Evolutionary conservation across 2,329 filamentous ascomycete genomes (phyloP), one percentile per base, ranked within the genome.

Genomic region (Colletotrichum paranaense): DNA sequence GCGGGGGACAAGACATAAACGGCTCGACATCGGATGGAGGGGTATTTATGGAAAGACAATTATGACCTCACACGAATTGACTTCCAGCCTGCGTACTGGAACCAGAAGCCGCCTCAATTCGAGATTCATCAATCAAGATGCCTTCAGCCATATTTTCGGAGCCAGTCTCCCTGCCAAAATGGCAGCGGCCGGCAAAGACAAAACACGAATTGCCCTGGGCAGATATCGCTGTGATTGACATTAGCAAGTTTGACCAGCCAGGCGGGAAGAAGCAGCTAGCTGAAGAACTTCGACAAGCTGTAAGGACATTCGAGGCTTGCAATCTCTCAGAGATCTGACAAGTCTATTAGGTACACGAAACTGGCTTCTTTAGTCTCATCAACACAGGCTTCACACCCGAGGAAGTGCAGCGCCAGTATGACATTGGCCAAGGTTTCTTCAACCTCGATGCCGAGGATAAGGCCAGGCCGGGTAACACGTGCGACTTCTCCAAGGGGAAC

Each of bases 331-430:
- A 5, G 8, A 49, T 49, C 30, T 66, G 9, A 60, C 14, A 7
- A 6, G 24, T 59, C 5, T 14, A 5, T 2, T 46, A 79, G 79
- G 78, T 79, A 11, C 78, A 78, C 32, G 67, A 75, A 19, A 79
- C 77, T 75, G 87, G 88, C 2, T 86, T 89, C 81, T 90, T 89
- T 78, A 88, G 88, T 70, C 83, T 89, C 8, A 87, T 86, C 38
- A 88, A 89, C 78, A 89, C 87, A 58, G 87, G 87, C 67, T 82
- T 90, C 64, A 82, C 78, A 4, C 84, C 88, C 73, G 87, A 88
- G 30, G 83, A 88, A 74, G 83, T 90, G 9, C 84, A 89, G 74
- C 81, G 83, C 8, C 88, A 90, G 72, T 90, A 89, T 74, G 87
- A 87, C 53, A 83, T 90, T 3, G 88, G 85, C 0, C 85, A 88